Evolutionary conservation across 106 monocot genomes (phyloP).

Genomic region (Agapanthus africanus): DNA sequence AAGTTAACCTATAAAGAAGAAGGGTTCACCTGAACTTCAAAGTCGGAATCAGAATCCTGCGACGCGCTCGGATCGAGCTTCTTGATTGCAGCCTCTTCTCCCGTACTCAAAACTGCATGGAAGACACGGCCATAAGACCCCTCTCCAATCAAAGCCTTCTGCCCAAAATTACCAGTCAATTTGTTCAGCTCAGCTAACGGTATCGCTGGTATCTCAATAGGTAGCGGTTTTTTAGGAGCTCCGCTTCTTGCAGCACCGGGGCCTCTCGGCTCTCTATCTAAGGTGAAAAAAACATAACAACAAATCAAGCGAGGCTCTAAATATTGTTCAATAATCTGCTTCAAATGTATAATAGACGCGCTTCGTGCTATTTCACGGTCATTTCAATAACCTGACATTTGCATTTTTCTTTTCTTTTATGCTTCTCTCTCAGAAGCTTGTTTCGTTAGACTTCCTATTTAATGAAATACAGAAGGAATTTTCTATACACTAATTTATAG

Average conservation of each 20-base stretch:
- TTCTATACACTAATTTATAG: no score
- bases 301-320: no score
- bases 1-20: no score
- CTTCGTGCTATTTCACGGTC: no score
- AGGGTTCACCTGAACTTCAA: slow-evolving; percentile 69
- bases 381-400: no score
- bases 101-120: slow-evolving; percentile 44
- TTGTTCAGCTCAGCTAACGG: slow-evolving; percentile 51
- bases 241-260: slow-evolving; percentile 30
- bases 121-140: slow-evolving; percentile 77
- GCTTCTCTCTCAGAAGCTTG: no score
- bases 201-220: slow-evolving; percentile 71
- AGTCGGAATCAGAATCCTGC: slow-evolving; percentile 64
- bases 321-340: no score
- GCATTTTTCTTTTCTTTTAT: no score
- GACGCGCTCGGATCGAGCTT: slow-evolving; percentile 52
- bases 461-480: no score
- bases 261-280: slow-evolving; percentile 41
- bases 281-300: no score
- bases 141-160: slow-evolving; percentile 68
- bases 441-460: no score
- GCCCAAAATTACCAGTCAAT: slow-evolving; percentile 53
- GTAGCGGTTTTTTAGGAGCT: slow-evolving; percentile 50
- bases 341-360: no score
- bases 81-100: slow-evolving; percentile 61